phyloP scores from a whole-genome alignment of 768 basidiomycete genomes.

The Collybiopsis confluens region DNA sequence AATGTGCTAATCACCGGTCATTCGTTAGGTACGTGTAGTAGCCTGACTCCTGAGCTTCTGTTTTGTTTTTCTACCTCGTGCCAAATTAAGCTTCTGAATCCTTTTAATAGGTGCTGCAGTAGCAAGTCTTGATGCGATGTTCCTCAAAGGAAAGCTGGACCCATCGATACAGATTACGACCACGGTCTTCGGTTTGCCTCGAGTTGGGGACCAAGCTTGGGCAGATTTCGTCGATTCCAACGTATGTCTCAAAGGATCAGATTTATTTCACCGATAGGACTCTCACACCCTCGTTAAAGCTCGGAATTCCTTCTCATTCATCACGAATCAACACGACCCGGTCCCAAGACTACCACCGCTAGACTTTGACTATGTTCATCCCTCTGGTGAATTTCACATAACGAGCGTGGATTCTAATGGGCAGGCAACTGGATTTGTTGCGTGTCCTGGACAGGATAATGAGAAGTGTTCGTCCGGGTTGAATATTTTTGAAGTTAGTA shows the following conservation, averaged over 20 bases:
- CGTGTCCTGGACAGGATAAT: slow-evolving; percentile 38
- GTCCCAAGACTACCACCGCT: slow-evolving; percentile 36
- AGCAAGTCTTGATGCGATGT: slow-evolving; percentile 39
- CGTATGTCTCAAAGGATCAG: slow-evolving; percentile 12
- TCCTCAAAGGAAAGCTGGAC: slow-evolving; percentile 32
- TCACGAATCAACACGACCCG: slow-evolving; percentile 40
- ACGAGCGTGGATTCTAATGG: slow-evolving; percentile 23
- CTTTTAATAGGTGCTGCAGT: too few relatives aligned
- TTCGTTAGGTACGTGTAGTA: slow-evolving; percentile 37
- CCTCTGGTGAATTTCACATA: slow-evolving; percentile 38
- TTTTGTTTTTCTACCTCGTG: too few relatives aligned
- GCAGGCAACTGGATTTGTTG: slow-evolving; percentile 22
- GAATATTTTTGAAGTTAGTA: slow-evolving; percentile 13
- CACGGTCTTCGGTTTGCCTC: slow-evolving; percentile 37
- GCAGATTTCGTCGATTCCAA: slow-evolving; percentile 36
- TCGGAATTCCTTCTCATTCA: slow-evolving; percentile 19
- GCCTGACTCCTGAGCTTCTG: too few relatives aligned
- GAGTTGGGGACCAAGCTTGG: slow-evolving; percentile 40
- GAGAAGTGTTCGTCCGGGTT: slow-evolving; percentile 23
- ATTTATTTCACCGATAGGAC: too few relatives aligned
- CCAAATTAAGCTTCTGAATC: too few relatives aligned
- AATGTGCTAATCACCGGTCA: slow-evolving; percentile 39
- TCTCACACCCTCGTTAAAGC: too few relatives aligned
- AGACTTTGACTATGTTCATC: slow-evolving; percentile 32
- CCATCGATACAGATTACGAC: slow-evolving; percentile 28